These are phyloP conservation scores for Nannochloris sp. DNA, from an alignment of 139 green algal species.

Conservation along the genomic window DNA sequence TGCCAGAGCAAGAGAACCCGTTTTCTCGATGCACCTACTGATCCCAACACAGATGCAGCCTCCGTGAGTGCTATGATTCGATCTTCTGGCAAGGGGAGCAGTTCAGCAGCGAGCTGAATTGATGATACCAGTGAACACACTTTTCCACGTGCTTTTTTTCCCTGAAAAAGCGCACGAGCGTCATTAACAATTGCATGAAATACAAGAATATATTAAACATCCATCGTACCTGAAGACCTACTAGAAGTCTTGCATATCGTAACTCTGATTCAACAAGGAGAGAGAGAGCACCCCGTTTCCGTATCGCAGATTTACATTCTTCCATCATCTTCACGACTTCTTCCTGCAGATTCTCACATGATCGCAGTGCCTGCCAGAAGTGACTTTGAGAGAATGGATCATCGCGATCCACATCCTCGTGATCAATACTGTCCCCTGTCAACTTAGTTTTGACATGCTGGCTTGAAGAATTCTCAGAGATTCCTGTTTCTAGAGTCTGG, in stretches of 20 bases:
- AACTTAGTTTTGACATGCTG: neutral
- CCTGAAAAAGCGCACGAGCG: slow-evolving; percentile 2
- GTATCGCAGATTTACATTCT: slow-evolving; percentile 39
- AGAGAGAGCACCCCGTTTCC: slow-evolving; percentile 35
- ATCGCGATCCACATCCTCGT: neutral
- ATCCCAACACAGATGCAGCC: slow-evolving; percentile 44
- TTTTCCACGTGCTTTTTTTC: slow-evolving; percentile 20
- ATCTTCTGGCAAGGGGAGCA: slow-evolving; percentile 42
- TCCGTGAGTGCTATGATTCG: slow-evolving; percentile 44
- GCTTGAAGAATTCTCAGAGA: too few species aligned
- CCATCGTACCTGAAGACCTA: slow-evolving; percentile 27
- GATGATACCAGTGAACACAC: slow-evolving; percentile 24
- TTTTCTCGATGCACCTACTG: slow-evolving; percentile 49
- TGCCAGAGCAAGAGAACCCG: slow-evolving; percentile 66
- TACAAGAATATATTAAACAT: neutral
- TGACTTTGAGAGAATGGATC: slow-evolving; percentile 30
- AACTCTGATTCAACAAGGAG: slow-evolving; percentile 55
- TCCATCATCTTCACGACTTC: slow-evolving; percentile 43
- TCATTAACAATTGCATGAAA: neutral
- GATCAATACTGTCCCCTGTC: neutral
- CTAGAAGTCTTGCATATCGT: slow-evolving; percentile 50
- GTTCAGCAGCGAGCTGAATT: slow-evolving; percentile 28
- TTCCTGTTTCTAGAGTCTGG: too few species aligned
- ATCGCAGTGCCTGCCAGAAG: slow-evolving; percentile 41
- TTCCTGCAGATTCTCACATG: slow-evolving; percentile 19